Conservation (phyloP, 805 yeast species). For the Lachancea sp. region DNA sequence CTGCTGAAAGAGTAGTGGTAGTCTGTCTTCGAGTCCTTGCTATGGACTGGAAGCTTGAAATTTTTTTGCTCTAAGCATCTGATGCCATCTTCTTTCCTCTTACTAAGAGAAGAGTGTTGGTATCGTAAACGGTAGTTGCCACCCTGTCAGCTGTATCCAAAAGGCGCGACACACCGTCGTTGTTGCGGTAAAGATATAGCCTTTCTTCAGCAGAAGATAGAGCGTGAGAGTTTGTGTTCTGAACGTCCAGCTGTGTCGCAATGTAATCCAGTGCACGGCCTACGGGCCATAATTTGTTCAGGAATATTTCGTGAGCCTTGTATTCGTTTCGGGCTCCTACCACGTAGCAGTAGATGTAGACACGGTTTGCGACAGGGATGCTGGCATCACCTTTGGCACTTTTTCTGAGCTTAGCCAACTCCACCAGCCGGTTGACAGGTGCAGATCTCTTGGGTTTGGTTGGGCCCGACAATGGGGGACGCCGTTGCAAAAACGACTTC, state of each 20-base stretch:
- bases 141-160: constrained; percentile 20
- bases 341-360: constrained; percentile 24
- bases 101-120: constrained; percentile 26
- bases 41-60: no score
- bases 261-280: constrained; percentile 30
- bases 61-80: no score
- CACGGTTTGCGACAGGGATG: constrained; percentile 25
- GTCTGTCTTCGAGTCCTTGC: no score
- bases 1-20: no score
- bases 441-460: background rate
- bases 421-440: constrained; percentile 16
- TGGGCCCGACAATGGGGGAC: constrained; percentile 1
- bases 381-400: constrained; percentile 25
- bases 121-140: constrained; percentile 14
- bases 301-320: constrained; percentile 15
- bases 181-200: constrained; percentile 22
- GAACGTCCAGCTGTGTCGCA: constrained; percentile 22
- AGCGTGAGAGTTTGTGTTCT: constrained; percentile 18
- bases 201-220: constrained; percentile 18
- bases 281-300: constrained; percentile 31
- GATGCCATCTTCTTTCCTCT: no score
- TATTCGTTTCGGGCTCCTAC: constrained; percentile 12
- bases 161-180: constrained; percentile 4
- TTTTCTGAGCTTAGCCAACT: constrained; percentile 18
- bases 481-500: constrained; percentile 19